Evolutionary conservation across 2,329 filamentous ascomycete genomes (phyloP).

Genomic region (Diaporthe citriasiana): DNA sequence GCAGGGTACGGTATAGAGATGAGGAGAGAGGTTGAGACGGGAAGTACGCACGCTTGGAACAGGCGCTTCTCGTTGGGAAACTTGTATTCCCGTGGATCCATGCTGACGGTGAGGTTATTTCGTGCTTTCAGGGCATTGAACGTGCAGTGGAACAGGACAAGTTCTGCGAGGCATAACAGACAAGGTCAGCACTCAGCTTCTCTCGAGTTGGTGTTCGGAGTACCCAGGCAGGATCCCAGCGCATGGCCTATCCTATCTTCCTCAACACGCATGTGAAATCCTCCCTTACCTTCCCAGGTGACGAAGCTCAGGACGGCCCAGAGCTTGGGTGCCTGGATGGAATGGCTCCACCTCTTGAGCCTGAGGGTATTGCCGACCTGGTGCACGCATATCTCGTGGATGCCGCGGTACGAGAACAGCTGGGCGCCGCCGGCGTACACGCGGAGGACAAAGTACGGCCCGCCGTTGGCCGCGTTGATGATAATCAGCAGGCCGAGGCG

Average conservation of each 20-base stretch:
- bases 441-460: slow-evolving; percentile 64
- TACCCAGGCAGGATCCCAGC: too few relatives aligned
- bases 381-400: slow-evolving; percentile 68
- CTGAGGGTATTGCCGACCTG: slow-evolving; percentile 64
- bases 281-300: slow-evolving; percentile 72
- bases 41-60: slow-evolving; percentile 68
- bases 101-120: slow-evolving; percentile 59
- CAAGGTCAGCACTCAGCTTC: slow-evolving; percentile 23
- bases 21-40: too few relatives aligned
- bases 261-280: too few relatives aligned
- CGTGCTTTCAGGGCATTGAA: slow-evolving; percentile 70
- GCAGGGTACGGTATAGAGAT: too few relatives aligned
- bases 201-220: too few relatives aligned
- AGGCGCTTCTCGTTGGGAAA: slow-evolving; percentile 64
- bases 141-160: slow-evolving; percentile 71
- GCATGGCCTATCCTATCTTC: too few relatives aligned
- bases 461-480: slow-evolving; percentile 58
- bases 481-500: slow-evolving; percentile 68
- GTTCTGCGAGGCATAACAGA: slow-evolving; percentile 57
- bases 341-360: slow-evolving; percentile 66
- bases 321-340: slow-evolving; percentile 58
- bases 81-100: slow-evolving; percentile 60
- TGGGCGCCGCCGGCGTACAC: slow-evolving; percentile 55
- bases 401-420: slow-evolving; percentile 65
- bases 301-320: slow-evolving; percentile 71